Conservation (phyloP, 345 rosid genomes). For the Brassica cretica region DNA sequence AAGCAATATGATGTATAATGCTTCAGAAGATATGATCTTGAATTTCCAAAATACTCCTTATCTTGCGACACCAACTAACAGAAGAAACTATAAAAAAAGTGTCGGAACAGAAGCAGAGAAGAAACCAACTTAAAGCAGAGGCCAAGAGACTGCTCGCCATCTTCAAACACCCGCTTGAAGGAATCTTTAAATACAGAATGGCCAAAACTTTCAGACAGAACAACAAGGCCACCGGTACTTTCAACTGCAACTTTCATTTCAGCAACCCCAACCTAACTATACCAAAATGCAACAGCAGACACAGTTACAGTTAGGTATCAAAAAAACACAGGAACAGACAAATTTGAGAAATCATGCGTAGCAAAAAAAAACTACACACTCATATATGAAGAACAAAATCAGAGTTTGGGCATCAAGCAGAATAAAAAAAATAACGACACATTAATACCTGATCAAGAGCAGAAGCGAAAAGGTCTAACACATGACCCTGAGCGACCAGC, state of each 20-base stretch:
- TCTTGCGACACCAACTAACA: slow-evolving; percentile 27
- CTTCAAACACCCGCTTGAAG: slow-evolving; percentile 86
- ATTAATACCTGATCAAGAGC: slow-evolving; percentile 95
- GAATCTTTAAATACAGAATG: slow-evolving; percentile 97
- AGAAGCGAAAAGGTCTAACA: slow-evolving; percentile 93
- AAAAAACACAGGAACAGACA: neutral
- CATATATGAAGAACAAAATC: slow-evolving; percentile 2
- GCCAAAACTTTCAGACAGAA: slow-evolving; percentile 96
- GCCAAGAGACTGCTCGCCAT: slow-evolving; percentile 93
- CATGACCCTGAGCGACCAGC: slow-evolving; percentile 97
- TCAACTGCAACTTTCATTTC: slow-evolving; percentile 99
- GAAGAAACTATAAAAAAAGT: slow-evolving; percentile 9
- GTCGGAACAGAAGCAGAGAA: slow-evolving; percentile 22
- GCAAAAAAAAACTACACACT: neutral
- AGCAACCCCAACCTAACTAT: slow-evolving; percentile 91
- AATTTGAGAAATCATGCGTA: neutral
- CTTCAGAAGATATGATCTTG: slow-evolving; percentile 16
- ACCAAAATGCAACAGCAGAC: slow-evolving; percentile 43
- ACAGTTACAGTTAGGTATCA: slow-evolving; percentile 35
- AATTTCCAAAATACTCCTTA: slow-evolving; percentile 1
- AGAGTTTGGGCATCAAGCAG: slow-evolving; percentile 18
- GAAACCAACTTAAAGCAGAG: slow-evolving; percentile 86
- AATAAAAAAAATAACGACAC: slow-evolving; percentile 33
- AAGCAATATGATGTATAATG: slow-evolving; percentile 7
- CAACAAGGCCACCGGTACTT: slow-evolving; percentile 96